These are phyloP conservation scores for Globisporangium canariense DNA, from an alignment of 352 stramenopile species.

Conservation along the genomic window DNA sequence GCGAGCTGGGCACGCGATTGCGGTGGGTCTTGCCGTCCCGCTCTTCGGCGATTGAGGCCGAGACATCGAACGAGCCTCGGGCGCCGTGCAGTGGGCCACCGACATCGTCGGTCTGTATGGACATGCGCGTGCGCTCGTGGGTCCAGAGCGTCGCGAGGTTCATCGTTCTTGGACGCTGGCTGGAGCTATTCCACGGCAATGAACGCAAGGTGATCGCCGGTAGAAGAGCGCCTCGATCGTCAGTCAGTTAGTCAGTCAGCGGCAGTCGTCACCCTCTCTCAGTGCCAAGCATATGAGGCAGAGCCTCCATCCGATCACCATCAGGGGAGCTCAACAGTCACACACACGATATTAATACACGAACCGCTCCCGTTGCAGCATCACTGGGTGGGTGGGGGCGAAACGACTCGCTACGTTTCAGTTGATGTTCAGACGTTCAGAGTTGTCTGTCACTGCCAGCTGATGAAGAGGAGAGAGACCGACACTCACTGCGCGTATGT, in stretches of 20 bases:
- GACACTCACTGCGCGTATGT: background rate
- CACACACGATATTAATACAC: background rate
- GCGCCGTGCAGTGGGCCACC: background rate
- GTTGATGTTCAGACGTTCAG: background rate
- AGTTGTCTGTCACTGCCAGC: background rate
- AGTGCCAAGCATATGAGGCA: background rate
- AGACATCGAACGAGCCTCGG: constrained; percentile 3
- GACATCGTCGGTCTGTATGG: constrained; percentile 15
- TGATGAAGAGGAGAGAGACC: background rate
- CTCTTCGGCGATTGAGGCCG: constrained; percentile 10
- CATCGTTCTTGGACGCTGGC: constrained; percentile 22
- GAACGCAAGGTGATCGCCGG: too few species aligned
- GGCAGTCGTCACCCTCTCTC: background rate
- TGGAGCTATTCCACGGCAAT: background rate
- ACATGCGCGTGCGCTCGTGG: constrained; percentile 43
- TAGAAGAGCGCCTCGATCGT: too few species aligned
- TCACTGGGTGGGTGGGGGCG: background rate
- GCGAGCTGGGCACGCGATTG: background rate
- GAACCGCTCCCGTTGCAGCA: background rate
- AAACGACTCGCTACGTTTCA: background rate
- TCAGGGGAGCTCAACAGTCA: background rate
- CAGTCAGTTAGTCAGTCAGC: background rate
- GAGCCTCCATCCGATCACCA: too few species aligned
- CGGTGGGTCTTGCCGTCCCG: background rate
- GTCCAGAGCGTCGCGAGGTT: constrained; percentile 53